Conservation (phyloP, 2,329 filamentous ascomycete genomes). For the Penicillium sp. region DNA sequence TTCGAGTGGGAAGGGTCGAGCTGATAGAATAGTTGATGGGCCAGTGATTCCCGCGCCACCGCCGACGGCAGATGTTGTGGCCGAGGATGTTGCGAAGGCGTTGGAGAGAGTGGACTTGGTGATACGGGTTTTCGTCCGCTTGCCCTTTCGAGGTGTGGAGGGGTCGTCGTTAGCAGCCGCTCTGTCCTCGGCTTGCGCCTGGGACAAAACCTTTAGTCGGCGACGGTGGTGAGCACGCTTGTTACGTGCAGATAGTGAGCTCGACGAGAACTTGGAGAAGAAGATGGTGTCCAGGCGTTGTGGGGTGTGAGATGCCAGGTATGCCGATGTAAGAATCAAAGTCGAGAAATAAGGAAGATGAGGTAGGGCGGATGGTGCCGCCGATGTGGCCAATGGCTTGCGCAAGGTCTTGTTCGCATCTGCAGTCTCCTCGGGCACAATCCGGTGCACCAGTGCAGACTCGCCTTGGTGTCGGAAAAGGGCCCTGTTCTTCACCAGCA, state of each 20-base stretch:
- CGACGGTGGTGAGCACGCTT: constrained; percentile 50
- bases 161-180: constrained; percentile 33
- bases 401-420: constrained; percentile 17
- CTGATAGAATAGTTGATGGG: constrained; percentile 46
- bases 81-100: constrained; percentile 45
- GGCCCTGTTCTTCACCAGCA: constrained; percentile 63
- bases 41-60: constrained; percentile 39
- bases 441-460: constrained; percentile 47
- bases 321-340: constrained; percentile 52
- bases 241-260: constrained; percentile 47
- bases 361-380: constrained; percentile 38
- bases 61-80: constrained; percentile 39
- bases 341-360: constrained; percentile 52
- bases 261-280: constrained; percentile 54
- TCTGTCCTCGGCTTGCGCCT: constrained; percentile 42
- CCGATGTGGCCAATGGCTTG: constrained; percentile 27
- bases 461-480: constrained; percentile 53
- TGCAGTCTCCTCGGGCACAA: constrained; percentile 39
- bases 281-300: constrained; percentile 53
- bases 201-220: constrained; percentile 47
- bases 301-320: constrained; percentile 52
- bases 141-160: constrained; percentile 41
- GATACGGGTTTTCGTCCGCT: constrained; percentile 44
- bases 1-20: constrained; percentile 51
- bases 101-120: constrained; percentile 47